Percentiles rank a stretch among this genome's conserved stretches.
Evolutionary conservation across 2,329 filamentous ascomycete genomes (phyloP).

Genomic region (Metarhizium sp.): DNA sequence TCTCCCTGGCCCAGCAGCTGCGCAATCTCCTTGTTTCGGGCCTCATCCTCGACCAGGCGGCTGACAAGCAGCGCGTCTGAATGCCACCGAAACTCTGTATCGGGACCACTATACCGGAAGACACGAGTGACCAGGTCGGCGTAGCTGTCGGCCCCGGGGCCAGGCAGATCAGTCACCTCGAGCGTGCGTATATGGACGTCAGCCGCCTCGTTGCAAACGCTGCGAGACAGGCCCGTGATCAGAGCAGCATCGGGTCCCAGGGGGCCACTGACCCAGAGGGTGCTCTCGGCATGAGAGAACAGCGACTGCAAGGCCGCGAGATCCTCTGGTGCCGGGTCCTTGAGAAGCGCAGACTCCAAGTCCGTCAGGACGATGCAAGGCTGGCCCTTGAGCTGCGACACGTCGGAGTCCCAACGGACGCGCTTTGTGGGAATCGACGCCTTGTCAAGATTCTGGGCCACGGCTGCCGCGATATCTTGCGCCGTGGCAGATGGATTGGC

Average conservation of each 20-base stretch:
- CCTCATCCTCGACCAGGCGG: not conserved
- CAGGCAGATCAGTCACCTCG: not conserved
- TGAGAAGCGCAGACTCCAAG: not conserved
- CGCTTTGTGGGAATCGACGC: not conserved
- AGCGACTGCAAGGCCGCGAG: not conserved
- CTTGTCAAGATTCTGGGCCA: not conserved
- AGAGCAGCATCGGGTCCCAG: not conserved
- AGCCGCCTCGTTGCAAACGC: not conserved
- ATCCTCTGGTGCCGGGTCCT: not conserved
- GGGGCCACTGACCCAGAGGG: not conserved
- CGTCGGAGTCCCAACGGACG: not conserved
- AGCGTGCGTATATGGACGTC: not conserved
- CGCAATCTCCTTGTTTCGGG: not conserved
- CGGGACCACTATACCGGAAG: not conserved
- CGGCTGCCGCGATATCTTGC: not conserved
- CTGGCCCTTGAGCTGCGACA: not conserved
- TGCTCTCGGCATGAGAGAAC: not conserved
- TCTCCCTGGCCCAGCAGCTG: not conserved
- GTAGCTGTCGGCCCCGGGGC: not conserved
- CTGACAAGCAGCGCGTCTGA: not conserved
- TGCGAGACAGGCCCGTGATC: not conserved
- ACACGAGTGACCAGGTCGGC: not conserved
- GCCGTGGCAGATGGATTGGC: not conserved
- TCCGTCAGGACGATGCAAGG: not conserved
- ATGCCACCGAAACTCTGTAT: not conserved